Conservation (phyloP, 225 moss, liverwort and hornwort species). For the Pseudisothecium myosuroides region DNA sequence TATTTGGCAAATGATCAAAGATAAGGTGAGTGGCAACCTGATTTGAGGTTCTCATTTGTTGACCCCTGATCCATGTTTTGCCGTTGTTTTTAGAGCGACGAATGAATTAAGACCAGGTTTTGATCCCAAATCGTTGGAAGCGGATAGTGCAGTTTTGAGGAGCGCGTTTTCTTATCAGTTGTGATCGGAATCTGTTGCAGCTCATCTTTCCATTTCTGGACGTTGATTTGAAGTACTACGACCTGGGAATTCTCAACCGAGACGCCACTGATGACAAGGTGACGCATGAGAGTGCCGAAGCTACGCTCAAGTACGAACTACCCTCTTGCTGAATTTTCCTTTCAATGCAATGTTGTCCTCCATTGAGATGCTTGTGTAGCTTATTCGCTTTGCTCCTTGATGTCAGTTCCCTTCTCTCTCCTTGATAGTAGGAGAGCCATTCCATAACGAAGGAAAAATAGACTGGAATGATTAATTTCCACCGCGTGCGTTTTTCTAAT, state of each 20-base stretch:
- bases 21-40: conserved; percentile 64
- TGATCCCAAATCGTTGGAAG: background rate
- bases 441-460: background rate
- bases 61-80: background rate
- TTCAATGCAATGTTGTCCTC: background rate
- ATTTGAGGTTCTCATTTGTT: background rate
- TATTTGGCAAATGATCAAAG: conserved; percentile 97
- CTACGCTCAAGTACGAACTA: conserved; percentile 62
- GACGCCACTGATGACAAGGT: conserved; percentile 80
- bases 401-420: background rate
- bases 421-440: background rate
- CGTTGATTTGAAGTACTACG: conserved; percentile 78
- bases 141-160: background rate
- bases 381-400: background rate
- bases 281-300: conserved; percentile 81
- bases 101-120: background rate
- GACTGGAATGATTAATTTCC: background rate
- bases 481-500: background rate
- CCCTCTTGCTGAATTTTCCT: background rate
- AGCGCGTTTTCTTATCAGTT: background rate
- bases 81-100: background rate
- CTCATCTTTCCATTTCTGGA: conserved; percentile 81
- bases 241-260: conserved; percentile 68
- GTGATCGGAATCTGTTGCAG: conserved; percentile 16
- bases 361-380: background rate